Percentiles rank a stretch among this genome's conserved stretches.
Evolutionary conservation across 2,329 filamentous ascomycete species (phyloP).

Genomic region (Neonectria faginata): DNA sequence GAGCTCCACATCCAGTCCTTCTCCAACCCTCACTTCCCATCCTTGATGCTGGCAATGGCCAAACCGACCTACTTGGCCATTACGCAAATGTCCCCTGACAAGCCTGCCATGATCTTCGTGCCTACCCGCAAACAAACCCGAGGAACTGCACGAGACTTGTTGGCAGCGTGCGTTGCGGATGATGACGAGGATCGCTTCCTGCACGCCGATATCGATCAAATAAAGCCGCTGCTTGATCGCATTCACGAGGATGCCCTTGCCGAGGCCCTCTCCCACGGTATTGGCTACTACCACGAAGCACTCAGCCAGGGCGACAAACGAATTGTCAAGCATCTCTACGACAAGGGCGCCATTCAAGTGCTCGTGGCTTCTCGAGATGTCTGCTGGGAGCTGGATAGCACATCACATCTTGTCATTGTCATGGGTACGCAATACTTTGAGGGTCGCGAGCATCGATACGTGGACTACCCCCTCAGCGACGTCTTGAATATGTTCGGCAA

Average conservation of each 20-base stretch:
- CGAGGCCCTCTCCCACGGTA: constrained; percentile 90
- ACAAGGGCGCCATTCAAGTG: constrained; percentile 89
- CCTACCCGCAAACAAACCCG: constrained; percentile 94
- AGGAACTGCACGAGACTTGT: constrained; percentile 84
- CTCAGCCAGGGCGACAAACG: constrained; percentile 89
- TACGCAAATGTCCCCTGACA: constrained; percentile 86
- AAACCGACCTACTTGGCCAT: constrained; percentile 93
- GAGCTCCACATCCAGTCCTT: constrained; percentile 97
- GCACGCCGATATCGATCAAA: constrained; percentile 83
- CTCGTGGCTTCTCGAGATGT: constrained; percentile 83
- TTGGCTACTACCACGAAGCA: constrained; percentile 97
- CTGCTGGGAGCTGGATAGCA: constrained; percentile 93
- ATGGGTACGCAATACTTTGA: constrained; percentile 99
- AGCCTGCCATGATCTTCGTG: constrained; percentile 92
- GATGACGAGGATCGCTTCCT: constrained; percentile 95
- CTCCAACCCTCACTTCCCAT: constrained; percentile 95
- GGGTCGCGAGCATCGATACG: constrained; percentile 94
- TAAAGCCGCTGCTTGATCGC: constrained; percentile 82
- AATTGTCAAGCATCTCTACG: constrained; percentile 93
- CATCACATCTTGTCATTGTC: constrained; percentile 89
- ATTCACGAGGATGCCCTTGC: constrained; percentile 89
- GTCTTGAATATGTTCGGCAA: constrained; percentile 98
- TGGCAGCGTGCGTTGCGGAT: constrained; percentile 88
- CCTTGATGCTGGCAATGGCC: constrained; percentile 98
- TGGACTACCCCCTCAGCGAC: constrained; percentile 95